These are phyloP conservation scores for Talaromyces sp. DNA, from an alignment of 2,329 filamentous ascomycete species.

Conservation along the genomic window DNA sequence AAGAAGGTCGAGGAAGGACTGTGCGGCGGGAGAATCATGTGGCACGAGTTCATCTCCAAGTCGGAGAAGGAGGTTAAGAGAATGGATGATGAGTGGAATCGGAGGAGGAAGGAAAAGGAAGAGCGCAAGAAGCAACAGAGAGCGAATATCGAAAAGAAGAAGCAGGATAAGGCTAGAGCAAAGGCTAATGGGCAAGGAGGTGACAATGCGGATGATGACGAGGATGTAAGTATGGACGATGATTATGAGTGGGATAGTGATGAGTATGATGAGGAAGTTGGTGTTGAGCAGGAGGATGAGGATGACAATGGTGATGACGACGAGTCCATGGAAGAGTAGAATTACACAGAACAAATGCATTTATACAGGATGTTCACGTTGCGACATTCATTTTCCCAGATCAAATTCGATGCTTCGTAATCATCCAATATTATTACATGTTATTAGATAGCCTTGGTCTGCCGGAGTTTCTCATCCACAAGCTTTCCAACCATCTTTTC, in stretches of 20 bases:
- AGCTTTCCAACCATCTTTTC: constrained; percentile 71
- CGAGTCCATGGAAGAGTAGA: constrained; percentile 43
- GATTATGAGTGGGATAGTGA: constrained; percentile 53
- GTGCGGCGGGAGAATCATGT: constrained; percentile 87
- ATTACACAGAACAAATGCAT: constrained; percentile 13
- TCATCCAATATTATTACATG: not conserved
- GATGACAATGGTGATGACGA: constrained; percentile 26
- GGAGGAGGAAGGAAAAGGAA: constrained; percentile 75
- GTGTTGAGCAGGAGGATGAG: constrained; percentile 42
- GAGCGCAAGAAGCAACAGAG: constrained; percentile 75
- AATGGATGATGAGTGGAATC: constrained; percentile 78
- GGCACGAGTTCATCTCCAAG: constrained; percentile 94
- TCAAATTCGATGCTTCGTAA: not conserved
- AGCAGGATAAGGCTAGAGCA: constrained; percentile 56
- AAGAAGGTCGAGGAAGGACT: constrained; percentile 96
- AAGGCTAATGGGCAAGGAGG: constrained; percentile 40
- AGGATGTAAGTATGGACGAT: constrained; percentile 45
- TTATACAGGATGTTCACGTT: not conserved
- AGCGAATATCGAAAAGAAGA: constrained; percentile 86
- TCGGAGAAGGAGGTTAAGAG: constrained; percentile 70
- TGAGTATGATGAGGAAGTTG: constrained; percentile 47
- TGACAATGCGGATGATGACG: constrained; percentile 46
- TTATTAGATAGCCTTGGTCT: constrained; percentile 19
- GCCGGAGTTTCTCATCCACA: constrained; percentile 65
- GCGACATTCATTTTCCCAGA: not conserved